Base-by-base conservation (phyloP, 768 basidiomycete genomes). In the Cystofilobasidium bisporidii region DNA sequence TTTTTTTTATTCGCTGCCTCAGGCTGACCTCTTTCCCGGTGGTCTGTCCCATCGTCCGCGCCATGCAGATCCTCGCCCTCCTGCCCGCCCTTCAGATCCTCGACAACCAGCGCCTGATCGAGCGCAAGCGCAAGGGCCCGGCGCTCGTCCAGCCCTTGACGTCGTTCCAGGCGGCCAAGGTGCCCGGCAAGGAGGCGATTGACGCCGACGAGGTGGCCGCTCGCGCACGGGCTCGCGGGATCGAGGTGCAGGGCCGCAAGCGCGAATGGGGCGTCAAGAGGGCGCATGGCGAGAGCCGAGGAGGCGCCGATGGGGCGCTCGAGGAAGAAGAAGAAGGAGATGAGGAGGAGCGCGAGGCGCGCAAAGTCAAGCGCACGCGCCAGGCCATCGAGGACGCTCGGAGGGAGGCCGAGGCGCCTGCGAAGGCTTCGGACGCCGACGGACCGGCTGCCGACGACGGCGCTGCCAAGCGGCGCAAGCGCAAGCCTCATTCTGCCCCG, bases 51-150 rank as follows among this genome's bases (percentile, higher is more conserved):
- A 6, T 26, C 10, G 10, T 40, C 24, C 15, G 10, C 41, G 22
- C 3, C 22, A 1, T 41, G 28, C 48, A 69, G 68, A 61, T 69
- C 26, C 58, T 43, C n/a, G 28, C 55, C 30, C 68, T 64, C 28
- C 58, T 69, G 2, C 68, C 68, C 5, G 28, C 57, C 14, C 57
- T 69, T 33, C 68, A 69, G 32, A 69, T 69, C 63, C 68, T 69
- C 33, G 68, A 69, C 55, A 64, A 64, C 50, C 32, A 33, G 9
- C 62, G 68, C 18, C 40, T 69, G 17, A 40, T 69, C 56, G 63
- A 57, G 26, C 68, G 68, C 14, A 69, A 69, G 43, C 43, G 38
- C 26, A 64, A 57, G 26, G 57, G 61, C 9, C 55, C 48, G n/a
- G 28, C 66, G 18, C 65, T 30, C 28, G 57, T 53, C 40, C 63